A percentile compares a stretch with the other conserved stretches of the same genome.
phyloP scores from a whole-genome alignment of 2,329 filamentous ascomycete genomes.

The Knufia fluminis region DNA sequence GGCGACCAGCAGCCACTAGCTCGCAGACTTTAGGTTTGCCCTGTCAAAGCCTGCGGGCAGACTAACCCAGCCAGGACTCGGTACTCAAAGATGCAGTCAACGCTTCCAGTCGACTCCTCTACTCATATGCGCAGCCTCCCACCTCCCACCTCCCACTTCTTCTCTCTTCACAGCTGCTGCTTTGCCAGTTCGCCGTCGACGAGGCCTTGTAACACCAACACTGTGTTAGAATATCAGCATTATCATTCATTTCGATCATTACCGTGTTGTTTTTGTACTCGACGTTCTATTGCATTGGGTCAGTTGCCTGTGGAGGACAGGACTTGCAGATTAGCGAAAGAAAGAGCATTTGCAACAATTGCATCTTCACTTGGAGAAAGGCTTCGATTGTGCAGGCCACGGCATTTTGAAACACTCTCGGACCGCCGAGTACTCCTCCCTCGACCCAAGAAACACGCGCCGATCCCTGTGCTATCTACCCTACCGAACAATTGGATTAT shows the following conservation, averaged over 20 bases:
- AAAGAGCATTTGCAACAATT: not conserved
- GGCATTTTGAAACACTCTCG: not conserved
- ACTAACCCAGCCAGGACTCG: constrained; percentile 4
- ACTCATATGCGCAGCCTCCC: constrained; percentile 3
- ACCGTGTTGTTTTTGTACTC: constrained; percentile 5
- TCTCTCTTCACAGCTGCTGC: not conserved
- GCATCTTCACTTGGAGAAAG: not conserved
- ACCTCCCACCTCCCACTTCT: not conserved
- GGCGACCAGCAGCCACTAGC: constrained; percentile 3
- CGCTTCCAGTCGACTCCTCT: not conserved
- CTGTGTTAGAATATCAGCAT: not conserved
- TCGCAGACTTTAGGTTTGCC: not conserved
- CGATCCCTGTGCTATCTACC: too few relatives aligned
- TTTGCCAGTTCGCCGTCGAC: not conserved
- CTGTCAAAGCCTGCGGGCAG: not conserved
- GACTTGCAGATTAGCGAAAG: not conserved
- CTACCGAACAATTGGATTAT: too few relatives aligned
- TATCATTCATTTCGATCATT: constrained; percentile 6
- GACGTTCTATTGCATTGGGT: not conserved
- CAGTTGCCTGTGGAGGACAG: not conserved
- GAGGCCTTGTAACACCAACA: constrained; percentile 5
- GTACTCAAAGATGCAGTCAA: constrained; percentile 1
- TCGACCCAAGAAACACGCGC: too few relatives aligned
- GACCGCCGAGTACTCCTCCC: too few relatives aligned
- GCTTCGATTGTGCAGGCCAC: not conserved